A percentile compares a stretch with the other conserved stretches of the same genome.
Evolutionary conservation across 805 yeast species (phyloP).

Genomic region (Ogataea chonburiensis): DNA sequence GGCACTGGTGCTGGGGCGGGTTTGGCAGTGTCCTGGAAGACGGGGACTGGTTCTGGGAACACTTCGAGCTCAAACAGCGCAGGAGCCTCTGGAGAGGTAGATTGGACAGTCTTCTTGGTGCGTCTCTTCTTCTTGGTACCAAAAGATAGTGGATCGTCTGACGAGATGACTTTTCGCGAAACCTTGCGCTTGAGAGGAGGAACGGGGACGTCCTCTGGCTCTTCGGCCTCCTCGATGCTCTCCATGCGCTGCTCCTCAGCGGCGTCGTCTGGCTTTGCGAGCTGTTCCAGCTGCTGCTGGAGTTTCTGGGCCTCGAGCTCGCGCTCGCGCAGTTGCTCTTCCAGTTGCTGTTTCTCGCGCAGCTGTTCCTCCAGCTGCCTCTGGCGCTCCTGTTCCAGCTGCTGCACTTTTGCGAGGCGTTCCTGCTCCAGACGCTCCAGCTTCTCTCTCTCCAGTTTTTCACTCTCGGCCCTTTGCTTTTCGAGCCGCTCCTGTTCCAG

Average conservation of each 20-base stretch:
- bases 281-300: not conserved
- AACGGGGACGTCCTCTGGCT: slow-evolving; percentile 2
- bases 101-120: not conserved
- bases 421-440: slow-evolving; percentile 1
- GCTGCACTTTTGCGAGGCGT: not conserved
- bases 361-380: not conserved
- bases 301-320: not conserved
- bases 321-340: not conserved
- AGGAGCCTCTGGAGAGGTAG: no score
- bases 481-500: slow-evolving; percentile 3
- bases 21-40: slow-evolving; percentile 1
- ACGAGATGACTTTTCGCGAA: slow-evolving; percentile 9
- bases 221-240: slow-evolving; percentile 1
- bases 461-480: not conserved
- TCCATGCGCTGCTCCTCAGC: no score
- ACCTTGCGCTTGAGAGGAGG: slow-evolving; percentile 4
- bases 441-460: slow-evolving; percentile 1
- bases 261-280: no score
- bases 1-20: no score
- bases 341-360: not conserved
- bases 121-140: slow-evolving; percentile 8
- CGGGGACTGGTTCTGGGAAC: not conserved
- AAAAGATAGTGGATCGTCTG: slow-evolving; percentile 24
- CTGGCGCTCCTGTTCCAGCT: not conserved
- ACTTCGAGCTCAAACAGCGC: slow-evolving; percentile 5